Evolutionary conservation across 371 early-diverging fungal species (phyloP).

Genomic region (Amoeboaphelidium protococcarum): DNA sequence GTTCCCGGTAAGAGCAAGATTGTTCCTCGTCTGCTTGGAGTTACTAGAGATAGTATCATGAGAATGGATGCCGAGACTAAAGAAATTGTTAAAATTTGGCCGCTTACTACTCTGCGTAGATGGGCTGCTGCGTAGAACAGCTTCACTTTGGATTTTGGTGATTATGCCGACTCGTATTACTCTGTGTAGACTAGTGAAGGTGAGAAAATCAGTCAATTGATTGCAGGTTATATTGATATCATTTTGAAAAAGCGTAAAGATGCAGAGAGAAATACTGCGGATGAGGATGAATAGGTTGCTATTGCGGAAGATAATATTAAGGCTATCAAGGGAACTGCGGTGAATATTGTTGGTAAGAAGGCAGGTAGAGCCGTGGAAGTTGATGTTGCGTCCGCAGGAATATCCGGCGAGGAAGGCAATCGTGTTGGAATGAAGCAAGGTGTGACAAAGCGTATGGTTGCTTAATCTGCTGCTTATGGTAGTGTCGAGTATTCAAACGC

Average conservation of each 20-base stretch:
- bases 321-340: slow-evolving; percentile 12
- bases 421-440: neutral
- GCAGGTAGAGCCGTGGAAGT: slow-evolving; percentile 1
- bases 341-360: slow-evolving; percentile 8
- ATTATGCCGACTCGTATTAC: slow-evolving; percentile 20
- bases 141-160: slow-evolving; percentile 29
- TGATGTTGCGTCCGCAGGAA: neutral
- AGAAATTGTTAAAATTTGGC: slow-evolving; percentile 19
- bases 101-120: slow-evolving; percentile 19
- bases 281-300: slow-evolving; percentile 17
- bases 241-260: slow-evolving; percentile 23
- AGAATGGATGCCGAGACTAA: slow-evolving; percentile 22
- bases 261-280: slow-evolving; percentile 8
- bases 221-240: slow-evolving; percentile 30
- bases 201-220: slow-evolving; percentile 23
- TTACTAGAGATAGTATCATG: slow-evolving; percentile 21
- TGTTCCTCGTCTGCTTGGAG: slow-evolving; percentile 15
- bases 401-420: neutral
- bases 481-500: slow-evolving; percentile 1
- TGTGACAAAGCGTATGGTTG: neutral
- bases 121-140: slow-evolving; percentile 24
- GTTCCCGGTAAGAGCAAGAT: slow-evolving; percentile 14
- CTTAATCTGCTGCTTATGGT: neutral
- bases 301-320: slow-evolving; percentile 19
- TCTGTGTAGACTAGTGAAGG: slow-evolving; percentile 24